phyloP scores from a whole-genome alignment of 164 flowering plant genomes.

The Magnolia kwangsiensis region DNA sequence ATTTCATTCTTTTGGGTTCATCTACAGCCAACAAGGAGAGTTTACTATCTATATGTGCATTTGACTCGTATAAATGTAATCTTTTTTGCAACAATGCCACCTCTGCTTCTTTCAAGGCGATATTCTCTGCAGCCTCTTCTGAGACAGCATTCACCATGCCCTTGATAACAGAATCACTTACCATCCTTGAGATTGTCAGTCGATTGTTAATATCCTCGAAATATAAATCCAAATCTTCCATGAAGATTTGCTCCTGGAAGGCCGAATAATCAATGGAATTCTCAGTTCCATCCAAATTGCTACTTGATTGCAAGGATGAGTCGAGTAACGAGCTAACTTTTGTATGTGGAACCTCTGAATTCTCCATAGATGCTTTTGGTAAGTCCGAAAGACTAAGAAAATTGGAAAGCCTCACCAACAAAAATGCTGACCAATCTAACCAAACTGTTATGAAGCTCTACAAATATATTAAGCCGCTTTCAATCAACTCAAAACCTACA shows the following conservation, averaged over 20 bases:
- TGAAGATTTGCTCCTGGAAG: conserved; percentile 18
- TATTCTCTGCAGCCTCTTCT: conserved; percentile 60
- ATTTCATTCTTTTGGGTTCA: conserved; percentile 4
- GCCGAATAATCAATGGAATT: conserved; percentile 25
- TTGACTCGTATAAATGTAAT: conserved; percentile 25
- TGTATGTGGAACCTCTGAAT: conserved; percentile 9
- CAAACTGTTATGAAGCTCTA: neutral
- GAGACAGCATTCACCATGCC: conserved; percentile 71
- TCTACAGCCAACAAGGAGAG: neutral
- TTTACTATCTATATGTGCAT: conserved; percentile 2
- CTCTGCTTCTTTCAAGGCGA: conserved; percentile 54
- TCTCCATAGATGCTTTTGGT: conserved; percentile 4
- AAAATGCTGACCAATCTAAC: neutral
- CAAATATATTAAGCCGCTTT: neutral
- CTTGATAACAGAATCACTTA: conserved; percentile 69
- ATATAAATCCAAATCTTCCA: conserved; percentile 71
- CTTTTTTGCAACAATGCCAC: conserved; percentile 38
- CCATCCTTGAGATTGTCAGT: conserved; percentile 75
- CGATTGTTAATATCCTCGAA: conserved; percentile 61
- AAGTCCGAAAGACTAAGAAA: neutral
- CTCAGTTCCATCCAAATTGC: conserved; percentile 29
- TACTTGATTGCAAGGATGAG: conserved; percentile 11
- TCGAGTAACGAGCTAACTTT: conserved; percentile 7
- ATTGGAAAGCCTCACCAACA: neutral
- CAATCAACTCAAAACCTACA: neutral